Evolutionary conservation across 306 rosid genomes (phyloP), one percentile per base, ranked within the genome.

Genomic region (Trifolium pratense): DNA sequence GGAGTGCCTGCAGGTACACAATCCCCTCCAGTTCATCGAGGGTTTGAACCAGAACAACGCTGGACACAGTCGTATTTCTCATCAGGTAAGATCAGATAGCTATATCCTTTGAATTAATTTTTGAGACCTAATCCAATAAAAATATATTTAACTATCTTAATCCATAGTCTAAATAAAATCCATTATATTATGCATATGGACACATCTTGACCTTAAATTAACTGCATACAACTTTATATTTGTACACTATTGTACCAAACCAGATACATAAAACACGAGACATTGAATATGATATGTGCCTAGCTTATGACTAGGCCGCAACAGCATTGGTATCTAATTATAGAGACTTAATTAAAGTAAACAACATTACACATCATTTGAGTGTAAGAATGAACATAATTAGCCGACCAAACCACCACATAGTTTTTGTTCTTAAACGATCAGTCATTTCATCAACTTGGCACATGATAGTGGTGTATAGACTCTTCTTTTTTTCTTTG

Each of bases 351-450:
- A 25, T 11, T 13, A 57, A 55, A 80, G 70, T 70, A 49, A 60
- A 71, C 59, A n/a, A 49, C 57, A 6, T 48, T 36, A 36, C 61
- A 66, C 69, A 67, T 45, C 77, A 82, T 82, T 81, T 78, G 82
- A 68, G 84, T 75, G n/a, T 55, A 56, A 77, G 78, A 7, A 36
- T 36, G 8, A 56, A 56, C 42, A 73, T 56, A 46, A 25, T 29
- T 8, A 12, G 10, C 40, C 78, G 56, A 52, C 80, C 81, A 58
- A 69, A 68, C 67, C 81, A 71, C 21, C 20, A n/a, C 66, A 67
- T 26, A 49, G 58, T 65, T 53, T 66, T 73, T 73, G 76, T 68
- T 51, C 51, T 66, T 17, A 12, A 66, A 39, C 61, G 71, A 74
- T 79, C 52, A 10, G 34, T 74, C 68, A 40, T 68, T 75, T 20